Base-by-base conservation (phyloP, 2,329 filamentous ascomycete genomes). In the Bretziella fagacearum region DNA sequence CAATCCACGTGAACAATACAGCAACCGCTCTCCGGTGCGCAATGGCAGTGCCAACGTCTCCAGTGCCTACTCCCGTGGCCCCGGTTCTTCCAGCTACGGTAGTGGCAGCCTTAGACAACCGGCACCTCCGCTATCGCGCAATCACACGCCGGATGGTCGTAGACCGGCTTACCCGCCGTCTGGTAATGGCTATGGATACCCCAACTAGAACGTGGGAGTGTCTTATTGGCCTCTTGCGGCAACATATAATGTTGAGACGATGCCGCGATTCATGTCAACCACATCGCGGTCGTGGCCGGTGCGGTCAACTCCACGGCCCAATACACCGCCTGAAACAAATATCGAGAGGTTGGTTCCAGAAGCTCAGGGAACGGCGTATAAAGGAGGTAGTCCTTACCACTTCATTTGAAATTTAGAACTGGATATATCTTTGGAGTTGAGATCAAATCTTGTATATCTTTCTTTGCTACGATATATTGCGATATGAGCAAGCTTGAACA, bases 41-140 rank as follows among this genome's bases (percentile, higher is more conserved):
- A 68, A 67, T 52, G 68, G 71, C 37, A 56, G 47, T 60, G 61
- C 53, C 66, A 42, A 35, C n/a, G 17, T 29, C 29, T 27, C 23
- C n/a, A 42, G 37, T 35, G 36, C 27, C 10, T 47, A 47, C 23
- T 10, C 13, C 23, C 32, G 7, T 27, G 33, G 41, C n/a, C 26
- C 47, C 18, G 29, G 35, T 11, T 43, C 39, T n/a, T 50, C 48
- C 20, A 40, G 40, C 29, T 23, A 39, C 36, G 23, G 33, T 33
- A 32, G 45, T 23, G 33, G 43, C 22, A 35, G 41, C 40, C 37
- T 47, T 23, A 50, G 49, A 45, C 49, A 51, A 51, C 44, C 49
- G 4, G 41, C 36, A 15, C 70, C 78, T 17, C 70, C 75, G n/a
- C 74, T 71, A 30, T 69, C 69, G 30, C 68, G 70, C 54, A 75